Base-by-base conservation (phyloP, 2,329 filamentous ascomycete species). In the Karstenula rhodostoma region DNA sequence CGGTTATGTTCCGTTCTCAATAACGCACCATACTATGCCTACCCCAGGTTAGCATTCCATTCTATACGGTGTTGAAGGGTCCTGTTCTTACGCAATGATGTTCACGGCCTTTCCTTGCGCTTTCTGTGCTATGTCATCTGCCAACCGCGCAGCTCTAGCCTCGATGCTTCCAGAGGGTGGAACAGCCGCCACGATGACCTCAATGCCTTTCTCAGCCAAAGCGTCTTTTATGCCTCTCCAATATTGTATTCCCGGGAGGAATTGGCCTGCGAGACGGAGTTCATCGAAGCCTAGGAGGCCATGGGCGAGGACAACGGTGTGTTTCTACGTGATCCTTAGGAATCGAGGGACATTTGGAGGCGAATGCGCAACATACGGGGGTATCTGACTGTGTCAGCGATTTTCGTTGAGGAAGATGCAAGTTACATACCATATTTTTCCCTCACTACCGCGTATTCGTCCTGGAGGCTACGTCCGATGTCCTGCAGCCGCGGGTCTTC, bases 281-380 rank as follows among this genome's bases (percentile, higher is more conserved):
- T 89, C 86, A 65, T 88, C 85, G 72, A 89, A 89, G n/a, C 87
- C 87, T 22, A 89, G 77, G 12, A 89, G 80, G n/a, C 87, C 87
- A 75, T 89, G 87, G 4, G 87, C 87, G 10, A 89, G 84, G 51
- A 89, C 83, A 55, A 89, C 83, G 2, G 86, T 85, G 67, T 88
- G 73, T 69, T 85, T 85, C 44, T 77, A 49, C 17, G 19, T 8
- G n/a, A 25, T 8, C 35, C 44, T 71, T 37, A 71, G 65, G 25
- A 32, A 43, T 29, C 82, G 85, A 19, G 9, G 78, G 75, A 53
- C 75, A 75, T 80, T 46, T 15, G 49, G 22, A 46, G 25, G 19
- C 29, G 23, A 13, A 12, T 15, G 33, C 1, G 19, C 19, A 35
- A 66, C 71, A 23, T 59, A 78, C 76, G 43, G 77, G 77, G 52